Conservation (phyloP, 148 eudicot species). For the Rhododendron ovatum region DNA sequence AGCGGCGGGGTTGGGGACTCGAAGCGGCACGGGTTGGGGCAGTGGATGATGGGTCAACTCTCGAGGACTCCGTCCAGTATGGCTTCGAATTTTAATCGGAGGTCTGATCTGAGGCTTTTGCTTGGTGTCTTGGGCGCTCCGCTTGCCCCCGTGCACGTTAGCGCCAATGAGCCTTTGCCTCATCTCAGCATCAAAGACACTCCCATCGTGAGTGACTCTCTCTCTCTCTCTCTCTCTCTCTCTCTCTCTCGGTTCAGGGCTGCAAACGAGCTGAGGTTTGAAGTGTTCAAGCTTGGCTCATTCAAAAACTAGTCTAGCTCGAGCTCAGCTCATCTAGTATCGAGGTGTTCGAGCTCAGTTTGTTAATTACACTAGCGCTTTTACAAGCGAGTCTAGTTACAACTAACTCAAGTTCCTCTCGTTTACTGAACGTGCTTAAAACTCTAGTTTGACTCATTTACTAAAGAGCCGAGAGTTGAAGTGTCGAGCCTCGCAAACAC, state of each 20-base stretch:
- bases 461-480: neutral
- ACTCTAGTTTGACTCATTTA: neutral
- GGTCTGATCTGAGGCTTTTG: slow-evolving; percentile 50
- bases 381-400: neutral
- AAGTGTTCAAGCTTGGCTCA: neutral
- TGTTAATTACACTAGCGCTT: neutral
- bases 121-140: slow-evolving; percentile 63
- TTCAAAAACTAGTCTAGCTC: neutral
- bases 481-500: neutral
- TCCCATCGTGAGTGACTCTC: slow-evolving; percentile 36
- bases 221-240: neutral
- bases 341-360: neutral
- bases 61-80: slow-evolving; percentile 30
- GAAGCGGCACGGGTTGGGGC: slow-evolving; percentile 41
- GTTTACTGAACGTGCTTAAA: neutral
- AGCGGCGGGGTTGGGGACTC: slow-evolving; percentile 37
- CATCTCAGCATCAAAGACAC: slow-evolving; percentile 55
- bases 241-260: neutral
- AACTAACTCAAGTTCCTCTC: too few relatives aligned
- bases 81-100: slow-evolving; percentile 16
- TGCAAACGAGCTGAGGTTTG: neutral
- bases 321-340: neutral
- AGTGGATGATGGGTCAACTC: slow-evolving; percentile 30
- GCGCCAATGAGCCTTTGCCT: slow-evolving; percentile 34
- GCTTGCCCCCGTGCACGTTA: slow-evolving; percentile 50